These are phyloP conservation scores for Mallotus japonicus DNA, from an alignment of 441 rosid genomes.

Conservation along the genomic window DNA sequence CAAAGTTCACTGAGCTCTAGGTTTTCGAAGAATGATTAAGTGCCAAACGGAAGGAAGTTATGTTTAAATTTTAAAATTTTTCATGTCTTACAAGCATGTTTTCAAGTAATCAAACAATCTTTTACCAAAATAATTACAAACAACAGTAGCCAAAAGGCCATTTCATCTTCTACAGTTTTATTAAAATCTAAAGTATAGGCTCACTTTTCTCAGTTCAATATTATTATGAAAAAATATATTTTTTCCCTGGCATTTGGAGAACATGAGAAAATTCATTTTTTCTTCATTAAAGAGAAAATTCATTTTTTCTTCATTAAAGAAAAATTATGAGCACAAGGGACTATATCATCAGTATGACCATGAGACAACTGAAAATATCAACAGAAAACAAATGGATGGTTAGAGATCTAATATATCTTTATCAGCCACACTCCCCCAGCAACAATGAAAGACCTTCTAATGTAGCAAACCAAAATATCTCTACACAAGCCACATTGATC, in stretches of 20 bases:
- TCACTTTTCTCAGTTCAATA: not conserved
- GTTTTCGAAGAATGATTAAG: not conserved
- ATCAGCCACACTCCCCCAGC: not conserved
- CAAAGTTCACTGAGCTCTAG: not conserved
- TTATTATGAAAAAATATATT: not conserved
- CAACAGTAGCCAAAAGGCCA: slow-evolving; percentile 1
- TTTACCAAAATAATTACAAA: not conserved
- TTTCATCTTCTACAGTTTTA: not conserved
- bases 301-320: not conserved
- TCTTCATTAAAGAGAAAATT: not conserved
- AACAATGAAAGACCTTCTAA: not conserved
- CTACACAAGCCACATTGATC: not conserved
- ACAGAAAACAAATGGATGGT: not conserved
- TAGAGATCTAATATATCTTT: not conserved
- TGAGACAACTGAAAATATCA: not conserved
- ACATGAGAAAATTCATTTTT: not conserved
- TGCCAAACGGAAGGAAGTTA: not conserved
- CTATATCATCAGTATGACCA: not conserved
- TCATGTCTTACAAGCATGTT: not conserved
- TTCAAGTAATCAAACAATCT: not conserved
- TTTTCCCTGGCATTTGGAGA: not conserved
- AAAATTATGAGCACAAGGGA: not conserved
- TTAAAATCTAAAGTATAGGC: not conserved
- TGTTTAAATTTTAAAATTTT: not conserved
- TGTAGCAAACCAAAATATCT: not conserved